These are phyloP conservation scores for Cytospora mali DNA, from an alignment of 2,329 filamentous ascomycete species.

Conservation along the genomic window DNA sequence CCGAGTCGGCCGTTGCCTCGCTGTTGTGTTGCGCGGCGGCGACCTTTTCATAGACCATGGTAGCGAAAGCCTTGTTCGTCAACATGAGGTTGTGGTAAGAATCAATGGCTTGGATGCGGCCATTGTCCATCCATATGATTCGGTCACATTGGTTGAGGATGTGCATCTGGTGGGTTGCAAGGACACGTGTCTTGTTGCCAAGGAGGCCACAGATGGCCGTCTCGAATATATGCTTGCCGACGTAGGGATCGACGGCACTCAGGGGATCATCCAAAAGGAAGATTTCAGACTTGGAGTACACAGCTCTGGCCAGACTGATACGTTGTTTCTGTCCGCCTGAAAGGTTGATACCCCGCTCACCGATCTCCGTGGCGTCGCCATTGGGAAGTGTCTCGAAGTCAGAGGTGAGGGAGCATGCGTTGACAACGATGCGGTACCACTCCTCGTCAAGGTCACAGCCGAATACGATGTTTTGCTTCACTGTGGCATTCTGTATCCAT, in stretches of 20 bases:
- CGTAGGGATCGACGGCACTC: slow-evolving; percentile 70
- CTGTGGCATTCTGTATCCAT: no score
- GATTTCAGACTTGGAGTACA: slow-evolving; percentile 70
- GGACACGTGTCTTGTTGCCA: slow-evolving; percentile 83
- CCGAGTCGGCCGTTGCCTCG: no score
- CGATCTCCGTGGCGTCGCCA: slow-evolving; percentile 88
- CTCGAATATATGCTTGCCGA: slow-evolving; percentile 81
- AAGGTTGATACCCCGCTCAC: slow-evolving; percentile 92
- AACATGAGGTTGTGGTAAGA: slow-evolving; percentile 85
- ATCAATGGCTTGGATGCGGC: slow-evolving; percentile 78
- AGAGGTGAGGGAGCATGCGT: slow-evolving; percentile 41
- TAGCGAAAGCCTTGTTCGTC: no score
- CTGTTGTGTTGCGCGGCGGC: no score
- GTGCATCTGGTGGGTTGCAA: slow-evolving; percentile 95
- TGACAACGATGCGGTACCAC: no score
- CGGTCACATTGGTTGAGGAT: slow-evolving; percentile 84
- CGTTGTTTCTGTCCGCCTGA: slow-evolving; percentile 95
- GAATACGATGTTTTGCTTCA: no score
- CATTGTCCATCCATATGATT: slow-evolving; percentile 87
- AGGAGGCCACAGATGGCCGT: slow-evolving; percentile 86
- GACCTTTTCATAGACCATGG: no score
- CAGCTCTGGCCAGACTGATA: slow-evolving; percentile 85
- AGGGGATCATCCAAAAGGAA: slow-evolving; percentile 71
- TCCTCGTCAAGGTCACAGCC: no score
- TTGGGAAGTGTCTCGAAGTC: slow-evolving; percentile 94